Base-by-base conservation (phyloP, 2,329 filamentous ascomycete genomes). In the Fusarium nisikadoi region DNA sequence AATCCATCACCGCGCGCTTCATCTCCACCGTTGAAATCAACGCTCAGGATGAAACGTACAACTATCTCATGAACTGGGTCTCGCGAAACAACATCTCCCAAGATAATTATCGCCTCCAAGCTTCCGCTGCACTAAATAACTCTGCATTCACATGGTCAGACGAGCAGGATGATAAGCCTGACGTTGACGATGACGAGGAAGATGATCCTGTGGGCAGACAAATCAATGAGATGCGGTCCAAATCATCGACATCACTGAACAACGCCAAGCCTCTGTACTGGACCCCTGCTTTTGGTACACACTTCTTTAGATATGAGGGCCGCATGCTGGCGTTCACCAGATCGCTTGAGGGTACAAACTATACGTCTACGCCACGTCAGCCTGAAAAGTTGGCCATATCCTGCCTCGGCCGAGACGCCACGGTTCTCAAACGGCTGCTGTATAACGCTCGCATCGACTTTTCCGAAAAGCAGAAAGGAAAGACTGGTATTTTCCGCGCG, bases 381-480 rank as follows among this genome's bases (percentile, higher is more conserved):
- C 35, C 64, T 6, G 65, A 68, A 29, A 66, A 50, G 17, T 39
- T 68, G 23, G 25, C 53, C 8, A 62, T 67, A 8, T 68, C 65
- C 16, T 68, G 65, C 17, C 56, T 68, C 19, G 65, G 65, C 25
- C 58, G 55, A 49, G 62, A 68, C 39, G 62, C 55, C 2, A 67
- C 55, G 0, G 46, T 68, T 1, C 29, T 68, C 20, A 68, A 68
- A 16, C 16, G 62, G 2, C 56, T 68, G 17, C 14, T 68, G 5
- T 62, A 68, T 9, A 67, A 68, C 33, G 55, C 65, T 11, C 62
- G 62, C 0, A 50, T 57, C 6, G 62, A 67, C n/a, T 56, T 56
- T 39, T 38, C 60, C 0, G 49, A 67, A 14, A 61, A 50, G 12
- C 62, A 62, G 1, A 54, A 58, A 14, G 65, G 65, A 25, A 60